Base-by-base conservation (phyloP, 2,329 filamentous ascomycete genomes). In the Trichoderma hamatum region DNA sequence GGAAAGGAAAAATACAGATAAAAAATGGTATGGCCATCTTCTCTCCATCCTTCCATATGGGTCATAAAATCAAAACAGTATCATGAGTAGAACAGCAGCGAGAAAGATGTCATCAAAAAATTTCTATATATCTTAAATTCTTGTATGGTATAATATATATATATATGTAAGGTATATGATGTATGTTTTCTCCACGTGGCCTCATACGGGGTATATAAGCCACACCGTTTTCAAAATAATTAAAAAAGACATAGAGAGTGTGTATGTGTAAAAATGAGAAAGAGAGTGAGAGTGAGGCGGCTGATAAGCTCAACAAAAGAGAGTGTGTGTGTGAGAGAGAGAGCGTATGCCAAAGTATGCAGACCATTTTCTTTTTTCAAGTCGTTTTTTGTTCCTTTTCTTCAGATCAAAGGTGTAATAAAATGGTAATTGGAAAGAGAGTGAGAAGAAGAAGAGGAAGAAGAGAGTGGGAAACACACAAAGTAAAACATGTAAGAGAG, bases 161-260 rank as follows among this genome's bases (percentile, higher is more conserved):
- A 56, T 19, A 61, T 30, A 43, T 16, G 19, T 43, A 46, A 19
- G 24, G 28, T 34, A 24, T 49, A 39, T 32, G 28, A 28, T 61
- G 55, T 52, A 52, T 49, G 43, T 63, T 36, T 49, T 63, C 52
- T 69, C 66, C 58, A 55, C 67, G 54, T 69, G 51, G 56, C 61
- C 43, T 60, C 61, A 34, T 69, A 28, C 32, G 36, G 52, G 43
- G 55, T 54, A 24, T 43, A 67, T 36, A 43, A 46, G 54, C 46
- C 67, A 36, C 60, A 46, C 69, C 69, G 51, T 52, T 54, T 30
- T 49, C 52, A 28, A 34, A 67, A 39, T 65, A 28, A 68, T 32
- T 60, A 67, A 65, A 52, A 30, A 54, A 30, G 51, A 54, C 21
- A 26, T 16, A 59, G 26, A 24, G 36, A 28, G 36, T 9, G 30